phyloP scores from a whole-genome alignment of 2,329 filamentous ascomycete species.

The Pestalotiopsis fici region DNA sequence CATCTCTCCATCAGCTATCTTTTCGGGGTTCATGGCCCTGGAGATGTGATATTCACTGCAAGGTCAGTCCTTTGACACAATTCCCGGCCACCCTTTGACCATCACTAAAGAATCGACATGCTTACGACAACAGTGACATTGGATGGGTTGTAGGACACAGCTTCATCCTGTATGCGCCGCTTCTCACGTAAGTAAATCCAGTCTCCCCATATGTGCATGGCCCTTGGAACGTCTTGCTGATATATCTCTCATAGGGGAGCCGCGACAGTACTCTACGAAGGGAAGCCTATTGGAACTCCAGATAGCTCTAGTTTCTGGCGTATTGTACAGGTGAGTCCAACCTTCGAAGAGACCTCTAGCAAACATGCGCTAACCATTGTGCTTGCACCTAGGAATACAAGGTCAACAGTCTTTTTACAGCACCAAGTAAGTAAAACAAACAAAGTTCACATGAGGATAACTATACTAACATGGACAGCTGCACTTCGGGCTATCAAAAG shows the following conservation, averaged over 20 bases:
- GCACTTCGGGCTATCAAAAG: constrained; percentile 85
- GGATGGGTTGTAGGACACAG: constrained; percentile 89
- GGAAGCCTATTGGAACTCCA: constrained; percentile 32
- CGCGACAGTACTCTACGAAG: constrained; percentile 86
- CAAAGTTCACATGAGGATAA: constrained; percentile 21
- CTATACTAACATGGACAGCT: constrained; percentile 26
- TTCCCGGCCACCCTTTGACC: no score
- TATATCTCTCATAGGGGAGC: constrained; percentile 54
- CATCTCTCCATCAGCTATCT: constrained; percentile 81
- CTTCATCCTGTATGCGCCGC: constrained; percentile 87
- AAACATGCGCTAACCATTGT: not conserved
- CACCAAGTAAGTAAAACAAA: constrained; percentile 56
- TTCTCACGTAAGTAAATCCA: constrained; percentile 56
- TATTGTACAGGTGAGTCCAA: constrained; percentile 56
- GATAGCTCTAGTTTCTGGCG: constrained; percentile 89
- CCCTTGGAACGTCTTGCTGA: not conserved
- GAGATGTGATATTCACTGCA: constrained; percentile 62
- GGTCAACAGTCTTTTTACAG: constrained; percentile 83
- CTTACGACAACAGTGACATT: constrained; percentile 59
- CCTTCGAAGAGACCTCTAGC: not conserved
- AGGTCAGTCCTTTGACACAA: constrained; percentile 43
- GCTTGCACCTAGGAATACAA: constrained; percentile 66
- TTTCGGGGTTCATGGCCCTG: constrained; percentile 80
- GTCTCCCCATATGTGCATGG: no score
- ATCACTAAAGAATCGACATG: not conserved